Base-by-base conservation (phyloP, 2,329 filamentous ascomycete species). In the Rhinocladiella similis region DNA sequence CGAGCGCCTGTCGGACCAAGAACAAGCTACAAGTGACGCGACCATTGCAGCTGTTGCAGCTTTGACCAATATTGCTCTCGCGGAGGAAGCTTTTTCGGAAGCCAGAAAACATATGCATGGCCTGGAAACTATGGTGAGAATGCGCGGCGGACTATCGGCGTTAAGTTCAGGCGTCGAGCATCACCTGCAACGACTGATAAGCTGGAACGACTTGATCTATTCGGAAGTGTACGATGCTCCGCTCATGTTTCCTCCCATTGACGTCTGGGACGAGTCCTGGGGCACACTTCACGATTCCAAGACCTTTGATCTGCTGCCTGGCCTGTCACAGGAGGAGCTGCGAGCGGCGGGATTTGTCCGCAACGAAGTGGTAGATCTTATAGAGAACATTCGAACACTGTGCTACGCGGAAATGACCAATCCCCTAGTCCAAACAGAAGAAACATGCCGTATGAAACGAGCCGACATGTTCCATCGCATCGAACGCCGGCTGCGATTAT, bases 61-160 rank as follows among this genome's bases (percentile, higher is more conserved):
- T 9, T 36, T 61, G 38, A 58, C 58, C 1, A 61, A 61, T 22
- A 55, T 61, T 5, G 58, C 54, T 5, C 43, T 61, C 14, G 33
- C 57, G 9, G 16, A 39, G 16, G 58, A 49, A 20, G 54, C 58
- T 12, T 47, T 49, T 13, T 20, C 47, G 13, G 58, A 57, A 36
- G 58, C 58, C 5, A 61, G 14, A 14, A 57, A 61, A 35, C 58
- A 61, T 18, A 61, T 61, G 54, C 35, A 36, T 12, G 58, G 58
- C 5, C 18, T 61, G 42, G 20, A 36, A 9, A 35, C 41, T n/a
- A 47, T 60, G n/a, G 46, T 54, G 14, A 20, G 41, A 29, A 51
- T 57, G 54, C 54, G 58, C 10, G 58, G 58, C 18, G 58, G 58
- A 5, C 18, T 60, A 22, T 22, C 50, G 19, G 48, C 54, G 3